These are phyloP conservation scores for Xylariaceae sp. DNA, from an alignment of 2,329 filamentous ascomycete genomes.

Conservation along the genomic window DNA sequence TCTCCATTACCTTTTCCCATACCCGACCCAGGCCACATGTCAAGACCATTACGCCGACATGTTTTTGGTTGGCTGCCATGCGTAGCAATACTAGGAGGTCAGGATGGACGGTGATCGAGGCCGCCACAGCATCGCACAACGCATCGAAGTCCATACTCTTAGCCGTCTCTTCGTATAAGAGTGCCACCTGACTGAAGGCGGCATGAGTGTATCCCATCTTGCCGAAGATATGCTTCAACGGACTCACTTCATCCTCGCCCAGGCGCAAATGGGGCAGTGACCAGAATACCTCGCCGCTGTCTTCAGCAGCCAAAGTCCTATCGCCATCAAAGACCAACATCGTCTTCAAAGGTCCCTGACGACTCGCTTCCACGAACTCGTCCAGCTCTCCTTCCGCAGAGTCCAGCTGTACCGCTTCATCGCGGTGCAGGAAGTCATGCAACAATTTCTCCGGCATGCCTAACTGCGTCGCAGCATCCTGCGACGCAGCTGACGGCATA, in stretches of 20 bases:
- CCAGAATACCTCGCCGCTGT: constrained; percentile 51
- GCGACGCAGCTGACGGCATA: constrained; percentile 3
- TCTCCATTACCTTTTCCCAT: constrained; percentile 51
- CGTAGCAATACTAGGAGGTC: constrained; percentile 45
- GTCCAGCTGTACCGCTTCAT: constrained; percentile 36
- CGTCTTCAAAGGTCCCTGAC: constrained; percentile 29
- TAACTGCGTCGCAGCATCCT: constrained; percentile 24
- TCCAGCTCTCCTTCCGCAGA: constrained; percentile 33
- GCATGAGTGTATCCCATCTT: constrained; percentile 46
- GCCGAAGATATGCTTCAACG: constrained; percentile 44
- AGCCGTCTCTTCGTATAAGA: constrained; percentile 46
- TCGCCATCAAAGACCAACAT: constrained; percentile 55
- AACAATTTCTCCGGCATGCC: too few species aligned
- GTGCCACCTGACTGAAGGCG: constrained; percentile 49
- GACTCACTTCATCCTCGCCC: constrained; percentile 7
- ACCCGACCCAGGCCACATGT: constrained; percentile 49
- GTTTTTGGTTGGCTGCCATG: constrained; percentile 25
- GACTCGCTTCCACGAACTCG: constrained; percentile 23
- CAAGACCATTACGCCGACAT: constrained; percentile 46
- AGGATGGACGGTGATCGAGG: constrained; percentile 38
- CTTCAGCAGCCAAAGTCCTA: constrained; percentile 46
- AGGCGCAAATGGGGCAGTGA: background rate
- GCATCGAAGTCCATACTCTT: constrained; percentile 38
- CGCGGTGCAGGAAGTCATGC: constrained; percentile 36
- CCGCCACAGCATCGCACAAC: constrained; percentile 42